Conservation (phyloP, 352 stramenopile species). For the Phytopythium helicoides region DNA sequence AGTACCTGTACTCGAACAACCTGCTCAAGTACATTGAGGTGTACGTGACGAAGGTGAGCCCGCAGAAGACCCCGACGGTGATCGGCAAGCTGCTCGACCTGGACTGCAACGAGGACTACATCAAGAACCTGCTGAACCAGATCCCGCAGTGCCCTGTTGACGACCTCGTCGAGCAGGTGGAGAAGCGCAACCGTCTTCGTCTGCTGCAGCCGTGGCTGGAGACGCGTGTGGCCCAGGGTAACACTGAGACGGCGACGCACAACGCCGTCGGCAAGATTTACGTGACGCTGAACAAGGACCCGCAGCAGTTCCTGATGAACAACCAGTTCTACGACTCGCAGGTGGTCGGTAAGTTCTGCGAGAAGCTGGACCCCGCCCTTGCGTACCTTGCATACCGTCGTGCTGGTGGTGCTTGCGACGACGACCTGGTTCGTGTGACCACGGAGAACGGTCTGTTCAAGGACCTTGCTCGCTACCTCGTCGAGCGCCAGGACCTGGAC, state of each 20-base stretch:
- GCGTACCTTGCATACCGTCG: conserved; percentile 99
- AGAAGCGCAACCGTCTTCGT: conserved; percentile 98
- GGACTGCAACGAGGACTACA: conserved; percentile 99
- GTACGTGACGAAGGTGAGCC: conserved; percentile 97
- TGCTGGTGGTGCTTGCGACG: conserved; percentile 97
- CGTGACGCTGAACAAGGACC: conserved; percentile 99
- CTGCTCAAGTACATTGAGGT: conserved; percentile 99
- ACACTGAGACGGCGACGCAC: conserved; percentile 98
- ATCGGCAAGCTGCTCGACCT: conserved; percentile 99
- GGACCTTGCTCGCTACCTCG: conserved; percentile 98
- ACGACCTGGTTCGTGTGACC: conserved; percentile 98
- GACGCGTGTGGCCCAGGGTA: conserved; percentile 97
- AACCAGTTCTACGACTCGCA: conserved; percentile 99
- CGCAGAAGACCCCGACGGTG: conserved; percentile 98
- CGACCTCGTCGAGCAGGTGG: conserved; percentile 98
- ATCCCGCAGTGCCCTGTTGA: conserved; percentile 95
- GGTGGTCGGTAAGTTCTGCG: conserved; percentile 99
- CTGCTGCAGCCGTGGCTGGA: conserved; percentile 99
- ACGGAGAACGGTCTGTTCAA: conserved; percentile 99
- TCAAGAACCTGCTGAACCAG: conserved; percentile 99
- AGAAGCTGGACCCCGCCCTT: conserved; percentile 99
- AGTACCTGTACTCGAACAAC: conserved; percentile 99
- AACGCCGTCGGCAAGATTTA: conserved; percentile 99
- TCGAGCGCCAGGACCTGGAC: conserved; percentile 98
- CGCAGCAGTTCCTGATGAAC: conserved; percentile 99